A percentile compares a stretch with the other conserved stretches of the same genome.
Evolutionary conservation across 2,329 filamentous ascomycete genomes (phyloP).

Genomic region (Diaporthe amygdali): DNA sequence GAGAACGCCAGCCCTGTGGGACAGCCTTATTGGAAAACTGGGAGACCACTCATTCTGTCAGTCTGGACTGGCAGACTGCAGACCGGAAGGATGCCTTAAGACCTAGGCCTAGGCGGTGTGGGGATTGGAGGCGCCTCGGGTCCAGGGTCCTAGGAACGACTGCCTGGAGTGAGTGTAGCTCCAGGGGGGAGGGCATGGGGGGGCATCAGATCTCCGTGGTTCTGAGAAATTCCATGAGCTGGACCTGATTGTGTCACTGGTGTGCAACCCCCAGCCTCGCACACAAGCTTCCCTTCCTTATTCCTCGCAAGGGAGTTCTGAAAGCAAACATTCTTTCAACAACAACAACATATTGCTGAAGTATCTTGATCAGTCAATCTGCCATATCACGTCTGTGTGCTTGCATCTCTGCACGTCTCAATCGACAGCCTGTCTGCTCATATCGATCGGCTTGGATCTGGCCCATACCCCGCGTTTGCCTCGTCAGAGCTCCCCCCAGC

Average conservation of each 20-base stretch:
- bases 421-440: not conserved
- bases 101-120: not conserved
- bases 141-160: not conserved
- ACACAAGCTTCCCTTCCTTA: not conserved
- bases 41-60: not conserved
- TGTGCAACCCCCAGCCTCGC: conserved; percentile 4
- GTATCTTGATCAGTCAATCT: not conserved
- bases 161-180: not conserved
- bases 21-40: not conserved
- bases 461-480: conserved; percentile 21
- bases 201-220: conserved; percentile 10
- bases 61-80: not conserved
- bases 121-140: not conserved
- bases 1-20: not conserved
- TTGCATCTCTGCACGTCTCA: not conserved
- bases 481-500: conserved; percentile 18
- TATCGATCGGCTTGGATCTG: not conserved
- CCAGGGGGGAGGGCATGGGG: no score
- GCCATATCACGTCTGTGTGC: no score
- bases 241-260: conserved; percentile 6
- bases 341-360: not conserved
- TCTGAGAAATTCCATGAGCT: conserved; percentile 16
- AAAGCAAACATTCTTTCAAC: not conserved
- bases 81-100: no score
- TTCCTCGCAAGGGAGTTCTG: not conserved